Conservation (phyloP, 2,329 filamentous ascomycete species). For the Lachnellula cervina region DNA sequence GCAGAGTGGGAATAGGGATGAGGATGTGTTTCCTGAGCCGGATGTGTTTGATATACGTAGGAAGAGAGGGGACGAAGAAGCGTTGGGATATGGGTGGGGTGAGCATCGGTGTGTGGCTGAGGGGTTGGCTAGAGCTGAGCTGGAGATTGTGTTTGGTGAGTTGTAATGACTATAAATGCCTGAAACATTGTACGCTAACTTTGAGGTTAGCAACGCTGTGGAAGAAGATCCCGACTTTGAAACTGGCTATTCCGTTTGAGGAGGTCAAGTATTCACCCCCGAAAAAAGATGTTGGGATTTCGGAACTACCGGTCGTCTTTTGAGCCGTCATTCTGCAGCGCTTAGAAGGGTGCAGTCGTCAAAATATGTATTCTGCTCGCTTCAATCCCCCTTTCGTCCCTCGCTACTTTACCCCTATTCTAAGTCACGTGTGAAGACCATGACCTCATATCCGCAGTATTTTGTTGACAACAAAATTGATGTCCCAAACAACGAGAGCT, state of each 20-base stretch:
- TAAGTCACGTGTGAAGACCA: too few species aligned
- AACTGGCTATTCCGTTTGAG: conserved; percentile 36
- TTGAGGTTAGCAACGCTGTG: conserved; percentile 34
- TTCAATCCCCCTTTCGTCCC: too few species aligned
- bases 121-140: conserved; percentile 38
- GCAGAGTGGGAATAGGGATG: conserved; percentile 44
- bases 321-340: background rate
- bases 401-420: too few species aligned
- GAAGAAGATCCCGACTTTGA: conserved; percentile 36
- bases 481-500: too few species aligned
- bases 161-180: conserved; percentile 1
- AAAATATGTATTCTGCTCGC: too few species aligned
- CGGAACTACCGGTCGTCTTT: conserved; percentile 32
- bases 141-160: conserved; percentile 41
- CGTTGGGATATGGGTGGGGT: conserved; percentile 43
- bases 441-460: too few species aligned
- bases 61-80: conserved; percentile 32
- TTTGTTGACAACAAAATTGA: too few species aligned
- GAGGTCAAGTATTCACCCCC: conserved; percentile 38
- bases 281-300: conserved; percentile 38
- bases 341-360: too few species aligned
- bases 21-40: conserved; percentile 38
- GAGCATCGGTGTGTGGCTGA: conserved; percentile 44
- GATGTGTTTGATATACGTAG: conserved; percentile 43
- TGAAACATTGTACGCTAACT: background rate